Evolutionary conservation across 306 rosid species (phyloP), one percentile per base, ranked within the genome.

Genomic region (Vachellia pachyceras): DNA sequence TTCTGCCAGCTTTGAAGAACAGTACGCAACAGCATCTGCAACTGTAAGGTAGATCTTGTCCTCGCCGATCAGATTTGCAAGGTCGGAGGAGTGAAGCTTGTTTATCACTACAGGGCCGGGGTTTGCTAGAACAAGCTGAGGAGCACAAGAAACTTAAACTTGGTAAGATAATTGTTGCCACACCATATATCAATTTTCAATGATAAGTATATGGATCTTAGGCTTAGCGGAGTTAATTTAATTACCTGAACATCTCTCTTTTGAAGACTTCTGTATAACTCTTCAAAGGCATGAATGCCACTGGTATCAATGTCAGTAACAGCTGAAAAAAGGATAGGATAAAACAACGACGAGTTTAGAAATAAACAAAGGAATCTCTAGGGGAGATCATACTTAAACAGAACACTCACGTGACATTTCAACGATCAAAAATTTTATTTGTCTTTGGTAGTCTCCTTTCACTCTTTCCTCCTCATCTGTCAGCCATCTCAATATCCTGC

Each of bases 241-340:
- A 25, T 73, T 85, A 95, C 97, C 95, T 95, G 92, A 75, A 93
- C 54, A 45, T 86, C 91, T 93, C 97, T 83, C 86, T 93, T 95
- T 37, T 83, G 89, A 84, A 95, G 99, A 88, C 91, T 91, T 72
- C 89, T 85, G 47, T 82, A 47, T 46, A 95, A 82, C 84, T 95
- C 99, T 85, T 93, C 95, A 35, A 95, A 84, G 70, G 99, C 95
- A 84, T 90, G 97, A 83, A 95, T 95, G 74, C 99, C 98, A 72
- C 98, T 95, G 45, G 98, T 95, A 83, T 95, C 98, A 5, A 95
- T 91, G 81, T 95, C 98, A 4, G 95, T 95, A 73, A 95, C 99
- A 3, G 99, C 99, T 95, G 84, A 74, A 87, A 80, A 22, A 57
- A 70, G 39, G 23, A 72, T 85, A 78, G n/a, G 40, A 72, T 84